Evolutionary conservation across 495 filamentous ascomycete genomes (phyloP), one percentile per base, ranked within the genome.

Genomic region (Darksidea phi): DNA sequence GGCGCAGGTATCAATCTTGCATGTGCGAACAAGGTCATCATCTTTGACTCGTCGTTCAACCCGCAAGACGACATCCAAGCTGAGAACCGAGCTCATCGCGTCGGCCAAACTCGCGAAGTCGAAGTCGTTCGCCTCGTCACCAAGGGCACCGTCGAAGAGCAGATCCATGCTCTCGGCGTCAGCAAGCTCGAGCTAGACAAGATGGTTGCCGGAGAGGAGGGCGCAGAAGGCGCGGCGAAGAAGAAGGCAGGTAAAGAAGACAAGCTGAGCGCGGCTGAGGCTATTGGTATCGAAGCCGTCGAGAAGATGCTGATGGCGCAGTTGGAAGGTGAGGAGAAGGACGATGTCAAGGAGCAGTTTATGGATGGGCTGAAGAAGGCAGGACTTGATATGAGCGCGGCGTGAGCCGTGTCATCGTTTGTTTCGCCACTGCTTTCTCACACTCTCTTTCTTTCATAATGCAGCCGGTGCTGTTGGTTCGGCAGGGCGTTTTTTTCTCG

Each of bases 21-120:
- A 12, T 89, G 86, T 42, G 95, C 94, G 2, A 97, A 97, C 76
- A 97, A 96, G 77, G 92, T 98, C 60, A 83, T 98, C 72, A 93
- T 98, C 68, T 97, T 97, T 70, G 94, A 98, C 73, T 89, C 88
- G 51, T 87, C 83, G 26, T 97, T 97, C 74, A 98, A 98, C 67
- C 94, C 94, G 0, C 94, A 98, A 72, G 91, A 97, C 57, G 94
- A 98, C 69, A 81, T 94, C 0, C 94, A 98, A 72, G 94, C 94
- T 0, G 92, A 96, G 75, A 97, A 98, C 70, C 88, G 94, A 18
- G 94, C 94, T 0, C 94, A 98, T 75, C 85, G 94, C 3, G 89
- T 98, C 11, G 95, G 94, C 1, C 94, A 98, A 72, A 91, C 80
- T 8, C 76, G 88, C 24, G 88, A 91, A 17, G 94, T 98, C 1